Evolutionary conservation across 2,329 filamentous ascomycete genomes (phyloP).

Genomic region (Pseudopyrenochaeta lycopersici): DNA sequence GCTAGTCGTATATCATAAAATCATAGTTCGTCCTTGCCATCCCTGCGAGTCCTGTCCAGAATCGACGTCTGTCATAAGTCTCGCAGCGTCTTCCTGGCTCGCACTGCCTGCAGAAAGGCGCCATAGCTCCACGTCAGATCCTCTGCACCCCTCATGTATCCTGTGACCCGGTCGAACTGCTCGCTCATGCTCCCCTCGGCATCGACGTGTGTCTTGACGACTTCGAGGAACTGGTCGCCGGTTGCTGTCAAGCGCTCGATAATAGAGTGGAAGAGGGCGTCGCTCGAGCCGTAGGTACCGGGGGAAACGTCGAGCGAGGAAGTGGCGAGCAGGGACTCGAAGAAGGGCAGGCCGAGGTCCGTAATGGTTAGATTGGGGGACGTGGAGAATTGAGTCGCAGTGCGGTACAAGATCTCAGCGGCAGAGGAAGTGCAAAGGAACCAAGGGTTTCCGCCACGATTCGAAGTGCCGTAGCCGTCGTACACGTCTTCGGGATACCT

Average conservation of each 20-base stretch:
- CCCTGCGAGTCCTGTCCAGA: not conserved
- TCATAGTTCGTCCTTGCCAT: constrained; percentile 18
- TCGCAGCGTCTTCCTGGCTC: constrained; percentile 38
- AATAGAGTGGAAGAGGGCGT: constrained; percentile 39
- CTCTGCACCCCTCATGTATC: constrained; percentile 51
- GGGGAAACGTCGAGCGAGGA: constrained; percentile 28
- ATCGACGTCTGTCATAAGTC: constrained; percentile 12
- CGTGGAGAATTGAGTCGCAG: constrained; percentile 39
- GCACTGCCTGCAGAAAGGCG: constrained; percentile 51
- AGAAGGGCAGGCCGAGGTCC: constrained; percentile 46
- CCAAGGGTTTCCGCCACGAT: constrained; percentile 51
- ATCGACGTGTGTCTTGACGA: constrained; percentile 51
- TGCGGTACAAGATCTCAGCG: constrained; percentile 51
- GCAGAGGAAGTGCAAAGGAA: constrained; percentile 55
- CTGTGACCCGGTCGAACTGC: constrained; percentile 53
- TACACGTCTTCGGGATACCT: constrained; percentile 56
- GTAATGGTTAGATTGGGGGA: constrained; percentile 44
- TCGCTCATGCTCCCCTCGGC: constrained; percentile 53
- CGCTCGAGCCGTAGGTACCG: constrained; percentile 37
- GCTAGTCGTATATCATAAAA: constrained; percentile 6
- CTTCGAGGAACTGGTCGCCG: constrained; percentile 54
- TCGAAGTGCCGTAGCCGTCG: constrained; percentile 46
- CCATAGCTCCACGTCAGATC: constrained; percentile 59
- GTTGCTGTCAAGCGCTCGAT: constrained; percentile 42
- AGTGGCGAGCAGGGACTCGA: constrained; percentile 42